Conservation (phyloP, 2,329 filamentous ascomycete genomes). For the Neofusicoccum kwambonambiense region DNA sequence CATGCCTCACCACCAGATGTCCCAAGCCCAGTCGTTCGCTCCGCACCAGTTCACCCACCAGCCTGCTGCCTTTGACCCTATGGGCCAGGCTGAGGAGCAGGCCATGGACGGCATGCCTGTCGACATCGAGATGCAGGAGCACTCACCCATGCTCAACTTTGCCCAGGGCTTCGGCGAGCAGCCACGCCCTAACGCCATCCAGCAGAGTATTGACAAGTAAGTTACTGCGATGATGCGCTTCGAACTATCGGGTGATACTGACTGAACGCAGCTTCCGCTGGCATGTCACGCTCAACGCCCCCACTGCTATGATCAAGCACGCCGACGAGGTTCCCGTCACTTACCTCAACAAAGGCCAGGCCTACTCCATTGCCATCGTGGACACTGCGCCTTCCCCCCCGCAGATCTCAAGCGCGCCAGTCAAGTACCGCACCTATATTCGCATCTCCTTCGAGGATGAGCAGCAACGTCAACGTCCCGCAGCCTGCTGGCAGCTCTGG, state of each 20-base stretch:
- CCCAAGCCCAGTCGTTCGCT: constrained; percentile 59
- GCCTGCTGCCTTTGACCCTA: constrained; percentile 74
- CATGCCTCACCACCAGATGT: constrained; percentile 46
- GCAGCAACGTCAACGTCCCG: constrained; percentile 80
- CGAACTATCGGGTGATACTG: constrained; percentile 21
- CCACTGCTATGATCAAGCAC: constrained; percentile 93
- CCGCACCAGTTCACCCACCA: constrained; percentile 80
- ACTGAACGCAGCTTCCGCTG: constrained; percentile 69
- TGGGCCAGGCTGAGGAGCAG: constrained; percentile 69
- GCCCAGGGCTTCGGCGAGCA: constrained; percentile 51
- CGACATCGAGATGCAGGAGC: constrained; percentile 61
- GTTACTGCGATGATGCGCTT: constrained; percentile 23
- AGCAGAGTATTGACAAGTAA: constrained; percentile 49
- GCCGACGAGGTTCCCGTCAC: constrained; percentile 92
- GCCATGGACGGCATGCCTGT: constrained; percentile 57
- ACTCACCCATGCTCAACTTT: constrained; percentile 60
- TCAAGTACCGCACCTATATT: constrained; percentile 83
- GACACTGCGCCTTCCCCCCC: constrained; percentile 67
- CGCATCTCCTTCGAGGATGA: constrained; percentile 98
- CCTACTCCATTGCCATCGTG: constrained; percentile 80
- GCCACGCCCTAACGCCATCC: constrained; percentile 34
- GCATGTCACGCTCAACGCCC: constrained; percentile 84
- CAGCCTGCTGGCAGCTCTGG: constrained; percentile 86
- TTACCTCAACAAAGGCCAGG: constrained; percentile 96
- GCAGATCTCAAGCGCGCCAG: constrained; percentile 54